A percentile compares a stretch with the other conserved stretches of the same genome.
These are phyloP conservation scores for Metschnikowia noctiluminum DNA, from an alignment of 805 yeast species.

Conservation along the genomic window DNA sequence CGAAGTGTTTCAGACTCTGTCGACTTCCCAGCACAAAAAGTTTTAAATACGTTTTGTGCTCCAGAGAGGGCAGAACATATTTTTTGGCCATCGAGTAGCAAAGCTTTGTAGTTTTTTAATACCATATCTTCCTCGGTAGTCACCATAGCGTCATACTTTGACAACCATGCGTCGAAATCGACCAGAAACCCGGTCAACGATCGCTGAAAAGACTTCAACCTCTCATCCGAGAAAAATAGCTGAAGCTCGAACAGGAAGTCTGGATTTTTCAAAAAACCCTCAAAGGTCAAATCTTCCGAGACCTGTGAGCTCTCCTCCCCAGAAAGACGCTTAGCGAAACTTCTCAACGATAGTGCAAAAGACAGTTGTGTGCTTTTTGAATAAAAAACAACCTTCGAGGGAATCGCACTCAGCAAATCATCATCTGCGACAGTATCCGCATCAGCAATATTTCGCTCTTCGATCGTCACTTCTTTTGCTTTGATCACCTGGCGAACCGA, in stretches of 20 bases:
- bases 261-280: constrained; percentile 6
- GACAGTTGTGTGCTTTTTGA: constrained; percentile 27
- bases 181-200: constrained; percentile 40
- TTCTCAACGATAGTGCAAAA: constrained; percentile 29
- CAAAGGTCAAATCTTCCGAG: not conserved
- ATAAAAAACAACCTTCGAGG: constrained; percentile 48
- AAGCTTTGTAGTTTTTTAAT: constrained; percentile 40
- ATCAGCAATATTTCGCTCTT: constrained; percentile 28
- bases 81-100: constrained; percentile 56
- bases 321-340: constrained; percentile 26
- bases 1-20: not conserved
- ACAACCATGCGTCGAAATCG: constrained; percentile 51
- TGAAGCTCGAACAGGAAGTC: constrained; percentile 40
- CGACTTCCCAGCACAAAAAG: constrained; percentile 7
- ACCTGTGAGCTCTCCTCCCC: not conserved
- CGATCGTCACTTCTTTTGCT: constrained; percentile 31
- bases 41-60: constrained; percentile 14
- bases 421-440: constrained; percentile 52
- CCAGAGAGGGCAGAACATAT: constrained; percentile 39
- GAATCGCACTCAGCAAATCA: constrained; percentile 47
- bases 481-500: constrained; percentile 27
- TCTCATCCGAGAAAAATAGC: constrained; percentile 50
- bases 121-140: constrained; percentile 42
- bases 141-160: constrained; percentile 41
- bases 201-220: constrained; percentile 36